Conservation (phyloP, 1,284 basidiomycete genomes). For the Sporisorium reilianum region DNA sequence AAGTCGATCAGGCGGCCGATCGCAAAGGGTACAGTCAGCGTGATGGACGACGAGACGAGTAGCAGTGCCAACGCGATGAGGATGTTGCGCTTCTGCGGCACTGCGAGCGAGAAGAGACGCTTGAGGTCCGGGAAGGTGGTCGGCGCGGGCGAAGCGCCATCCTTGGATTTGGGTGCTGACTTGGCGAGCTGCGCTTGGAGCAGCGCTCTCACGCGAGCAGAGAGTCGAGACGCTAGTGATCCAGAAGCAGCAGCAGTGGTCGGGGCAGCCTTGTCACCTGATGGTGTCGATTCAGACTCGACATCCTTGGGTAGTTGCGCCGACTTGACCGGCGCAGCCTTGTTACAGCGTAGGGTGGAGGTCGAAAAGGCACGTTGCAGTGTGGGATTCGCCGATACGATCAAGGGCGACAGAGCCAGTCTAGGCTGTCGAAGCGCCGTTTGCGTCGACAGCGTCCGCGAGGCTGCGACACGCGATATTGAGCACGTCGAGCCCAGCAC, state of each 20-base stretch:
- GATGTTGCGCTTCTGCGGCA: slow-evolving; percentile 61
- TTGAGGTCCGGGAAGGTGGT: slow-evolving; percentile 61
- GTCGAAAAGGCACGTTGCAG: slow-evolving; percentile 16
- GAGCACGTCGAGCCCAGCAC: slow-evolving; percentile 13
- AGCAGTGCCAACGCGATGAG: slow-evolving; percentile 62
- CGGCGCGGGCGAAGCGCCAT: slow-evolving; percentile 40
- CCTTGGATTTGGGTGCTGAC: slow-evolving; percentile 42
- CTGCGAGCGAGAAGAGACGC: slow-evolving; percentile 63
- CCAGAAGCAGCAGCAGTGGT: neutral
- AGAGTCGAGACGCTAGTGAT: slow-evolving; percentile 27
- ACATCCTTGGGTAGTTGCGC: slow-evolving; percentile 1
- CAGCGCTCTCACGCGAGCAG: slow-evolving; percentile 16
- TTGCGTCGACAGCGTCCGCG: slow-evolving; percentile 7
- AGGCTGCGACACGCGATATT: slow-evolving; percentile 15
- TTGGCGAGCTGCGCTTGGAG: slow-evolving; percentile 46
- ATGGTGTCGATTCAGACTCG: neutral
- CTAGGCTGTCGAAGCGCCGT: neutral
- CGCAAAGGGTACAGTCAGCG: slow-evolving; percentile 74
- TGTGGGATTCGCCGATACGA: neutral
- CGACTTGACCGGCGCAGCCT: slow-evolving; percentile 13
- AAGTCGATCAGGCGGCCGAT: slow-evolving; percentile 68
- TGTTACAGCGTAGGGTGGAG: slow-evolving; percentile 8
- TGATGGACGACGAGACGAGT: slow-evolving; percentile 74
- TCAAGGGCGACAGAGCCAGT: neutral
- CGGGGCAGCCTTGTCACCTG: neutral